Evolutionary conservation across 768 basidiomycete genomes (phyloP).

Genomic region (Goffeauzyma gilvescens): DNA sequence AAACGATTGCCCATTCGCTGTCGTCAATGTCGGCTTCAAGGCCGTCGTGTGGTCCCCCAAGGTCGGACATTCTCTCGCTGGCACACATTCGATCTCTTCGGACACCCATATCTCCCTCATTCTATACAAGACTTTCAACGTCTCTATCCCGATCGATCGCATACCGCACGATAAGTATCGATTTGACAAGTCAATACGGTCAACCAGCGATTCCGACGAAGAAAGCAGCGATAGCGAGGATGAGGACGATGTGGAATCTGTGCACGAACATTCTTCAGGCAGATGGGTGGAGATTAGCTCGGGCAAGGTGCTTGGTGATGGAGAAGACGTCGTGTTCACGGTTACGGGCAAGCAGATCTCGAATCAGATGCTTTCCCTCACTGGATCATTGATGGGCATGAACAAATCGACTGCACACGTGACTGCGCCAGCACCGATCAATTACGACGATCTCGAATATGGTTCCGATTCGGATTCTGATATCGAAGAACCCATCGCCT

Average conservation of each 20-base stretch:
- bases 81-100: constrained; percentile 54
- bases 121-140: constrained; percentile 79
- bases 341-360: constrained; percentile 81
- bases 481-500: constrained; percentile 4
- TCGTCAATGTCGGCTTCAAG: constrained; percentile 56
- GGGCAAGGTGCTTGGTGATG: constrained; percentile 50
- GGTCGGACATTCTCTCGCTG: constrained; percentile 41
- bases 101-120: constrained; percentile 83
- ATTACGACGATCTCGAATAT: too few relatives aligned
- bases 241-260: constrained; percentile 7
- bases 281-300: constrained; percentile 62
- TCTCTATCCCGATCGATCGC: constrained; percentile 79
- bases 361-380: constrained; percentile 78
- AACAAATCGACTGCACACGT: constrained; percentile 51
- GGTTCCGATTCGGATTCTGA: too few relatives aligned
- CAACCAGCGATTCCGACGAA: neutral
- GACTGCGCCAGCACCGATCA: constrained; percentile 26
- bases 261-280: constrained; percentile 37
- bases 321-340: constrained; percentile 55
- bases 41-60: constrained; percentile 75
- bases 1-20: constrained; percentile 67
- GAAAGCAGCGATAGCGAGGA: constrained; percentile 6
- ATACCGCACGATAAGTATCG: constrained; percentile 63
- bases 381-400: constrained; percentile 61
- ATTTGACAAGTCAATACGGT: constrained; percentile 59